These are phyloP conservation scores for Pleodorina starrii DNA, from an alignment of 139 green algal species.

Conservation along the genomic window DNA sequence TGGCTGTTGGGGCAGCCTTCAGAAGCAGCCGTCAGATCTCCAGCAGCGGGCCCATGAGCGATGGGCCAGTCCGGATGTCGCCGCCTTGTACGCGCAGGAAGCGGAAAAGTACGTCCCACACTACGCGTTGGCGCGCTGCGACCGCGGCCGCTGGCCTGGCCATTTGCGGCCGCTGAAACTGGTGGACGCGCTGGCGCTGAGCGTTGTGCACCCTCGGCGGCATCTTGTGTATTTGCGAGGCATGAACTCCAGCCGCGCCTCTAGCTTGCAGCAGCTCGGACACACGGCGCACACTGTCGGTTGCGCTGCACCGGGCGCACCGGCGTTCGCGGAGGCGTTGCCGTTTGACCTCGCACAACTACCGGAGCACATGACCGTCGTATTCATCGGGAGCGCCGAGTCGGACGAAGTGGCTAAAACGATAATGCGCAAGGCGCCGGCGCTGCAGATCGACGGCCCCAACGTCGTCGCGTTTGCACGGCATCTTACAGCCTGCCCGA, in stretches of 20 bases:
- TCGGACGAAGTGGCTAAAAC: not conserved
- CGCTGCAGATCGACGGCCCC: too few species aligned
- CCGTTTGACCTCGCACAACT: not conserved
- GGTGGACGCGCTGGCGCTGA: not conserved
- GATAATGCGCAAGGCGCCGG: not conserved
- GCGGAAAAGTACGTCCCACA: not conserved
- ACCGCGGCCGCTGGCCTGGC: not conserved
- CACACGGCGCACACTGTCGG: not conserved
- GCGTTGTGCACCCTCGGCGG: not conserved
- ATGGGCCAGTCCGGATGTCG: not conserved
- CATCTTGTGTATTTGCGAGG: not conserved
- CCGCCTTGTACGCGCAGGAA: not conserved
- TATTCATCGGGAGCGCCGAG: not conserved
- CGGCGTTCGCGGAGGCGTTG: not conserved
- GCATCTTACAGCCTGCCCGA: not conserved
- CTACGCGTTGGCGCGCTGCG: not conserved
- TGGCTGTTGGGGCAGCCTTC: not conserved
- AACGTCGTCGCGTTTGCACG: not conserved
- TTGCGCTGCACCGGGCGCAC: not conserved
- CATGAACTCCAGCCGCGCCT: not conserved
- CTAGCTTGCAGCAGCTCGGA: not conserved
- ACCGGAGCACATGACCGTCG: not conserved
- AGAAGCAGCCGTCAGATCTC: not conserved
- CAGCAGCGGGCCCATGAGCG: not conserved
- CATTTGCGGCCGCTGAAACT: not conserved